phyloP scores from a whole-genome alignment of 2,329 filamentous ascomycete genomes.

The Cladosporium phlei region DNA sequence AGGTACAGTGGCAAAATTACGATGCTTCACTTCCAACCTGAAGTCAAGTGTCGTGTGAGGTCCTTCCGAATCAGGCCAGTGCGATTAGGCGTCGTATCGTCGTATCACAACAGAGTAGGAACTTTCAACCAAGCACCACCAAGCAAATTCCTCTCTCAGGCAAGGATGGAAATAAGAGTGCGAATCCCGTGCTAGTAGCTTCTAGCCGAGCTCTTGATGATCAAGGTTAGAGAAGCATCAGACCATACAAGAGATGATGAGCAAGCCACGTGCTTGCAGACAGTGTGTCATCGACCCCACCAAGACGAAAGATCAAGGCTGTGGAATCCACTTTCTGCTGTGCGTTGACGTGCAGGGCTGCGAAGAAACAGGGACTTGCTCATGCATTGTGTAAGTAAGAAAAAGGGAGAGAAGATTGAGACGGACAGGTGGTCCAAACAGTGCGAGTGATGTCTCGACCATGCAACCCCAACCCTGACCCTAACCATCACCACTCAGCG shows the following conservation, averaged over 20 bases:
- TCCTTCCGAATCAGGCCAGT: neutral
- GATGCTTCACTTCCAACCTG: too few relatives aligned
- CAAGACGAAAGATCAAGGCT: neutral
- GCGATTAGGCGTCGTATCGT: neutral
- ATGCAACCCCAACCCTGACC: too few relatives aligned
- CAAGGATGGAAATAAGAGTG: neutral
- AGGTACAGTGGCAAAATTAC: too few relatives aligned
- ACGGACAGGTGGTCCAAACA: too few relatives aligned
- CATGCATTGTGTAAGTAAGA: too few relatives aligned
- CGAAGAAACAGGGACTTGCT: too few relatives aligned
- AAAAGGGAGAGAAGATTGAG: too few relatives aligned
- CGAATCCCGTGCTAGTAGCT: neutral
- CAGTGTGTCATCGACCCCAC: slow-evolving; percentile 7
- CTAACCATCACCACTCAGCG: too few relatives aligned
- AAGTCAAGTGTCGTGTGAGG: neutral
- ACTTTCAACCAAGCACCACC: too few relatives aligned
- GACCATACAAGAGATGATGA: neutral
- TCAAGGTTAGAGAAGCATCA: neutral
- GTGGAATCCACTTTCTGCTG: neutral
- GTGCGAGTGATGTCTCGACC: too few relatives aligned
- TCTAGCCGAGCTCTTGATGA: neutral
- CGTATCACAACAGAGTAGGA: too few relatives aligned
- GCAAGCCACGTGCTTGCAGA: slow-evolving; percentile 1
- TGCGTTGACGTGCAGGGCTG: too few relatives aligned
- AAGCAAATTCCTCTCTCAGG: neutral